A percentile compares a stretch with the other conserved stretches of the same genome.
These are phyloP conservation scores for Coemansia sp. DNA, from an alignment of 192 early-diverging fungal species.

Conservation along the genomic window DNA sequence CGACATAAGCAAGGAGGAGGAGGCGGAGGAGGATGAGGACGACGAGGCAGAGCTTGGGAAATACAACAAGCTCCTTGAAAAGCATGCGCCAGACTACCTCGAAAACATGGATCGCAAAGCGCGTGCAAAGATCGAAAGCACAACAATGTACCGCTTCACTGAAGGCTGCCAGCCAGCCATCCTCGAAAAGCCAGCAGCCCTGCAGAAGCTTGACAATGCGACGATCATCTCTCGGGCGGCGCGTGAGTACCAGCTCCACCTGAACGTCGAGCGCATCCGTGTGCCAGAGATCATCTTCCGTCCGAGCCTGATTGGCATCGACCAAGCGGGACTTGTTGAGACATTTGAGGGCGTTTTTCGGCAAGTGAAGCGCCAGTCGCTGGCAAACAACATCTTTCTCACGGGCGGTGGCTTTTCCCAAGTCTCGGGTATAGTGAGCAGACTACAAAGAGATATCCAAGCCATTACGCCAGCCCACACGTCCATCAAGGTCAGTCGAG, in stretches of 20 bases:
- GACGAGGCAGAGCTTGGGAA: constrained; percentile 69
- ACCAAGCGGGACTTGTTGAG: constrained; percentile 88
- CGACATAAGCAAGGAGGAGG: constrained; percentile 86
- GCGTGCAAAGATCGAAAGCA: constrained; percentile 65
- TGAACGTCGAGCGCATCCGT: constrained; percentile 89
- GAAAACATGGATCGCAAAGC: constrained; percentile 72
- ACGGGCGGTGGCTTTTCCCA: constrained; percentile 75
- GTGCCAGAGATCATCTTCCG: constrained; percentile 93
- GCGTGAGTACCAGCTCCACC: constrained; percentile 79
- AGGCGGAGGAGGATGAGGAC: constrained; percentile 77
- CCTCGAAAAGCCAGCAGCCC: constrained; percentile 63
- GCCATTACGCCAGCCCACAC: constrained; percentile 67
- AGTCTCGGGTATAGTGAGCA: constrained; percentile 64
- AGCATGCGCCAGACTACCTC: constrained; percentile 76
- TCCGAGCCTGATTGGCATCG: constrained; percentile 80
- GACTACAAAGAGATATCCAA: constrained; percentile 65
- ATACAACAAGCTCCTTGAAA: constrained; percentile 70
- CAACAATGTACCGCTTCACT: constrained; percentile 73
- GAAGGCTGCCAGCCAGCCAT: constrained; percentile 59
- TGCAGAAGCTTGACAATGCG: constrained; percentile 46
- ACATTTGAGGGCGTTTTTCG: constrained; percentile 68
- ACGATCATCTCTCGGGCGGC: constrained; percentile 46
- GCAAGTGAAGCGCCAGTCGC: constrained; percentile 20
- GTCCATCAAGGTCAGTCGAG: constrained; percentile 59
- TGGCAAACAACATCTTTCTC: constrained; percentile 66